phyloP scores from a whole-genome alignment of 2,329 filamentous ascomycete species.

The Fragosphaeria purpurea region DNA sequence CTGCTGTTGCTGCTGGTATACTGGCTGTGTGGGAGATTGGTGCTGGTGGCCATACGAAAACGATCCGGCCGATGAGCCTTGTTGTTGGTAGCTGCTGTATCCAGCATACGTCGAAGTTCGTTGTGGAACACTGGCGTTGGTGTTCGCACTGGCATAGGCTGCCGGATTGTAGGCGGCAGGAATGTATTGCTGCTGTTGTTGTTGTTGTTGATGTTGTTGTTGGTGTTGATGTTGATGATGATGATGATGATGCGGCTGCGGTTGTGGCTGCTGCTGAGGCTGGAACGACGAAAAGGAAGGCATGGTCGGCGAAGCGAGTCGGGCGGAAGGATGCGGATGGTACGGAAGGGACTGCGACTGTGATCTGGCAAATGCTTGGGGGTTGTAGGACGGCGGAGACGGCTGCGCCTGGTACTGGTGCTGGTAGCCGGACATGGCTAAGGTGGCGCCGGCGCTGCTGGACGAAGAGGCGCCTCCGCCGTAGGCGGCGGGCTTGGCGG shows the following conservation, averaged over 20 bases:
- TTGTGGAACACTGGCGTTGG: slow-evolving; percentile 29
- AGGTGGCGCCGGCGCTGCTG: slow-evolving; percentile 18
- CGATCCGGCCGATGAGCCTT: slow-evolving; percentile 27
- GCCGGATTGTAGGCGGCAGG: slow-evolving; percentile 50
- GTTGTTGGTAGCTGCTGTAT: slow-evolving; percentile 32
- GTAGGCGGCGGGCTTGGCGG: slow-evolving; percentile 25
- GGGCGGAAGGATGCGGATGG: slow-evolving; percentile 21
- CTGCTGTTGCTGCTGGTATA: slow-evolving; percentile 7
- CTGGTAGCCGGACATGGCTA: slow-evolving; percentile 39
- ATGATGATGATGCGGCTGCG: background rate
- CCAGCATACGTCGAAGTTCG: slow-evolving; percentile 41
- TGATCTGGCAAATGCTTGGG: slow-evolving; percentile 50
- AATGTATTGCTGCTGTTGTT: slow-evolving; percentile 35
- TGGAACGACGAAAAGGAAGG: slow-evolving; percentile 18
- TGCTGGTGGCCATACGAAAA: background rate
- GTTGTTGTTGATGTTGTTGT: slow-evolving; percentile 27
- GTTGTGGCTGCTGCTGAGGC: slow-evolving; percentile 24
- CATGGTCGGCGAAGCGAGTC: slow-evolving; percentile 28
- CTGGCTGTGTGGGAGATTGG: slow-evolving; percentile 1
- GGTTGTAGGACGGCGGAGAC: slow-evolving; percentile 55
- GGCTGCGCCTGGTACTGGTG: slow-evolving; percentile 39
- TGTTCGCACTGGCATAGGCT: slow-evolving; percentile 40
- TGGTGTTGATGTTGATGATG: slow-evolving; percentile 21
- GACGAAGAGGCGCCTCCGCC: slow-evolving; percentile 23
- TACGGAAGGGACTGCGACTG: slow-evolving; percentile 41